Conservation (phyloP, 805 yeast genomes). For the Middelhovenomyces tepae region DNA sequence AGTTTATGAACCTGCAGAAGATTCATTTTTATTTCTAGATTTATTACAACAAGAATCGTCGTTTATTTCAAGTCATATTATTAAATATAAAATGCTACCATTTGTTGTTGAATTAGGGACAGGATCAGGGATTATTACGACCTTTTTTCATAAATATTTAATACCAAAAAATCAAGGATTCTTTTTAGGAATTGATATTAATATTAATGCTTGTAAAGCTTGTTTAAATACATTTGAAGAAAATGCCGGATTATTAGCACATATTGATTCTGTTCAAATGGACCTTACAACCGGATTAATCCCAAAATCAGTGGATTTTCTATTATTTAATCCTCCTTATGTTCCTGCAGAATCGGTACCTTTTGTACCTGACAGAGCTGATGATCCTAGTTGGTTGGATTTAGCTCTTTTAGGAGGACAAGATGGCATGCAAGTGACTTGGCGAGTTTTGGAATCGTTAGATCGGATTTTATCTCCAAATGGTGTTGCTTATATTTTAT, state of each 20-base stretch:
- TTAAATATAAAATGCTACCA: conserved; percentile 28
- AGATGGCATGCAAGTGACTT: conserved; percentile 84
- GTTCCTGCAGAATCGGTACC: conserved; percentile 64
- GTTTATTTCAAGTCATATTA: conserved; percentile 21
- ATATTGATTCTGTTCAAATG: conserved; percentile 46
- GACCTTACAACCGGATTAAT: conserved; percentile 47
- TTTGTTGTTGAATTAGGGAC: conserved; percentile 78
- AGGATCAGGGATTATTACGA: conserved; percentile 83
- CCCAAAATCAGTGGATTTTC: conserved; percentile 47
- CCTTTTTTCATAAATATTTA: conserved; percentile 59
- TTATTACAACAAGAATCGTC: conserved; percentile 54
- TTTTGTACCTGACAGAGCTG: conserved; percentile 54
- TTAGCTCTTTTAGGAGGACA: conserved; percentile 84
- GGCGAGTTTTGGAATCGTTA: conserved; percentile 47
- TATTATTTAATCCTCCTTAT: conserved; percentile 92
- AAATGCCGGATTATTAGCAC: conserved; percentile 20
- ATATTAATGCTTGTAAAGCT: conserved; percentile 62
- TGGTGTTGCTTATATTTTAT: conserved; percentile 82
- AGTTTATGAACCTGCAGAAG: conserved; percentile 95
- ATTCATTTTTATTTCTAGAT: conserved; percentile 77
- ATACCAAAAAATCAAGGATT: conserved; percentile 37
- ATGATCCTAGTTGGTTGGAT: conserved; percentile 62
- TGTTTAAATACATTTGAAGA: conserved; percentile 36
- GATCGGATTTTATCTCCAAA: conserved; percentile 40
- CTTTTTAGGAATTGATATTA: conserved; percentile 68